These are phyloP conservation scores for Jacaranda mimosifolia DNA, from an alignment of 257 asterid genomes.

Conservation along the genomic window DNA sequence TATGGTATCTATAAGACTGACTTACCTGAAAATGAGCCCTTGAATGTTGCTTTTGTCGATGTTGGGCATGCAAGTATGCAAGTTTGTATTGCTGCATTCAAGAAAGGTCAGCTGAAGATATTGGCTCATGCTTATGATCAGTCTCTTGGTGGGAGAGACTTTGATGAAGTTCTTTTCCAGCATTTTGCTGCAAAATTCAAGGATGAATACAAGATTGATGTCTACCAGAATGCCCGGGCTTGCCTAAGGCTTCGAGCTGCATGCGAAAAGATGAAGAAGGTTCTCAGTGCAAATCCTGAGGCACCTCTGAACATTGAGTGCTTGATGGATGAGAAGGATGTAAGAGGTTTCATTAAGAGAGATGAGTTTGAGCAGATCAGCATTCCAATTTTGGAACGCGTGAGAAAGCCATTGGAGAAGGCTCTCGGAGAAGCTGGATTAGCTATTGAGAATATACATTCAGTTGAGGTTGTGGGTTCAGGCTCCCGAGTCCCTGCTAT, in stretches of 20 bases:
- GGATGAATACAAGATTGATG: constrained; percentile 94
- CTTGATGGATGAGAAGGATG: constrained; percentile 96
- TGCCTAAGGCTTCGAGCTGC: constrained; percentile 93
- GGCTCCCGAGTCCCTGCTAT: constrained; percentile 95
- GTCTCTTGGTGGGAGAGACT: constrained; percentile 94
- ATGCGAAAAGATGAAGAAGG: constrained; percentile 90
- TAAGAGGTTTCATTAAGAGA: constrained; percentile 86
- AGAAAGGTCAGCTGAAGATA: constrained; percentile 94
- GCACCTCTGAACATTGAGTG: constrained; percentile 96
- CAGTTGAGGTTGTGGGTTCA: constrained; percentile 95
- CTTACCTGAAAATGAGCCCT: constrained; percentile 81
- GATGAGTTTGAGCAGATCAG: constrained; percentile 91
- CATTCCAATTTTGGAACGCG: constrained; percentile 87
- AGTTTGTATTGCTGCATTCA: constrained; percentile 92
- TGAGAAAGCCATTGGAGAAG: constrained; percentile 88
- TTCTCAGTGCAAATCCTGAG: constrained; percentile 91
- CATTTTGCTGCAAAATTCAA: constrained; percentile 91
- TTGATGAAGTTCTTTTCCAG: constrained; percentile 88
- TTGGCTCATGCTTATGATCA: constrained; percentile 90
- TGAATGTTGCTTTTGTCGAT: constrained; percentile 87
- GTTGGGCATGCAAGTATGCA: constrained; percentile 93
- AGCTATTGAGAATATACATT: constrained; percentile 62
- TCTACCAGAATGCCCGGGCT: constrained; percentile 88
- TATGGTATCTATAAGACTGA: constrained; percentile 97
- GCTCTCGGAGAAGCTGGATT: constrained; percentile 91